A percentile compares a stretch with the other conserved stretches of the same genome.
Conservation (phyloP, 768 basidiomycete species). For the Trametes villosa region DNA sequence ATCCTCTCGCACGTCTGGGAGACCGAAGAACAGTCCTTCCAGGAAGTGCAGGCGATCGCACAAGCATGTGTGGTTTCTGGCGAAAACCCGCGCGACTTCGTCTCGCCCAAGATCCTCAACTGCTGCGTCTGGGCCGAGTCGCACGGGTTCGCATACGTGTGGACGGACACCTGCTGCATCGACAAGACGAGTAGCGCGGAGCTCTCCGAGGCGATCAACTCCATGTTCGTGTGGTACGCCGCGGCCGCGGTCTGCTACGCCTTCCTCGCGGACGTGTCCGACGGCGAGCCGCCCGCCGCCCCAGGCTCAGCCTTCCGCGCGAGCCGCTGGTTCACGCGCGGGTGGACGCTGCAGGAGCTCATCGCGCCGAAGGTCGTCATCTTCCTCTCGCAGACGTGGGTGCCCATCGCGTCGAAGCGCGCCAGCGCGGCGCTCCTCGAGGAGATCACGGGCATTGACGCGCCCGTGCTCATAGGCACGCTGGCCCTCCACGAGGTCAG, state of each 20-base stretch:
- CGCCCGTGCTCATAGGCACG: neutral
- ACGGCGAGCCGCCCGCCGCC: neutral
- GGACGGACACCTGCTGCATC: slow-evolving; percentile 17
- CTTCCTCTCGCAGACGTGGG: slow-evolving; percentile 3
- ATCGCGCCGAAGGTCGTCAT: slow-evolving; percentile 8
- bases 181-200: too few relatives aligned
- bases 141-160: slow-evolving; percentile 2
- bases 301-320: neutral
- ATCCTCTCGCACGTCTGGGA: slow-evolving; percentile 5
- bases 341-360: too few relatives aligned
- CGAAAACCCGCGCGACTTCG: too few relatives aligned
- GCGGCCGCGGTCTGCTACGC: slow-evolving; percentile 7
- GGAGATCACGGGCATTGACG: neutral
- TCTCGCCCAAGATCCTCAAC: neutral
- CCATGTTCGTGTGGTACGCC: slow-evolving; percentile 14
- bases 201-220: too few relatives aligned
- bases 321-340: slow-evolving; percentile 9
- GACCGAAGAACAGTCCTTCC: neutral
- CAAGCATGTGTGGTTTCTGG: neutral
- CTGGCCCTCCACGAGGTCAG: neutral
- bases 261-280: slow-evolving; percentile 1
- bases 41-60: neutral
- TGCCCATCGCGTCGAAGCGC: too few relatives aligned
- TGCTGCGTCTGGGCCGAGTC: slow-evolving; percentile 3
- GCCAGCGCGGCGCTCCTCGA: too few relatives aligned